Percentiles rank a stretch among this genome's conserved stretches.
Conservation (phyloP, 1,284 basidiomycete genomes). For the Cryptococcus depauperatus region DNA sequence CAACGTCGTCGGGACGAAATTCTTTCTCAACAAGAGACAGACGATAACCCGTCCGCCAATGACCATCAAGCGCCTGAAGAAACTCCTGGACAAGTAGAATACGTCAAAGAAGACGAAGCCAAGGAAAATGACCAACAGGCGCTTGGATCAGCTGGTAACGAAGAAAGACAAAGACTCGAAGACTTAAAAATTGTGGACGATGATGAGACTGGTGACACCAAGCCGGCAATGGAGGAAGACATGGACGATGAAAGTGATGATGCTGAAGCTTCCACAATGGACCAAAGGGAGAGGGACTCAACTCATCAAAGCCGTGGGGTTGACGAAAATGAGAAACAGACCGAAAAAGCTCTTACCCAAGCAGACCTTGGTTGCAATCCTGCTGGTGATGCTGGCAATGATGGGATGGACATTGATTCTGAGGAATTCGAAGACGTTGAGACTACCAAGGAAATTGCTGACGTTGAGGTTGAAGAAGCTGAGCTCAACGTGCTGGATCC, state of each 20-base stretch:
- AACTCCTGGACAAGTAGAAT: conserved; percentile 63
- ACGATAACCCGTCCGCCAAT: conserved; percentile 26
- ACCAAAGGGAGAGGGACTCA: conserved; percentile 13
- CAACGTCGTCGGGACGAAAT: conserved; percentile 79
- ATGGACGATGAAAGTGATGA: conserved; percentile 17
- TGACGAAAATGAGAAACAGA: conserved; percentile 12
- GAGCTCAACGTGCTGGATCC: conserved; percentile 59
- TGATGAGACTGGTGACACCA: conserved; percentile 18
- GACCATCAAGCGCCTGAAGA: conserved; percentile 45
- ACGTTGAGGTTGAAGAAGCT: conserved; percentile 43
- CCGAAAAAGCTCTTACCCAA: conserved; percentile 45
- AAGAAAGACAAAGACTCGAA: conserved; percentile 71
- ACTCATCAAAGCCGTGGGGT: conserved; percentile 10
- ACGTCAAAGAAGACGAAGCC: conserved; percentile 60
- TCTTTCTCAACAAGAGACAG: conserved; percentile 50
- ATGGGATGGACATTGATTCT: conserved; percentile 32
- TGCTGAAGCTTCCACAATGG: conserved; percentile 13
- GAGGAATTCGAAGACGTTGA: conserved; percentile 34
- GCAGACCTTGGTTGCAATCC: conserved; percentile 35
- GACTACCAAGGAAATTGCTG: conserved; percentile 17
- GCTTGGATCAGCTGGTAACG: conserved; percentile 74
- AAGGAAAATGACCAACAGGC: conserved; percentile 75
- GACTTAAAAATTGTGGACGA: conserved; percentile 70
- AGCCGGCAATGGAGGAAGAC: conserved; percentile 14
- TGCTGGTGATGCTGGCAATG: conserved; percentile 17